Evolutionary conservation across 306 rosid genomes (phyloP).

Genomic region (Dicorynia guianensis): DNA sequence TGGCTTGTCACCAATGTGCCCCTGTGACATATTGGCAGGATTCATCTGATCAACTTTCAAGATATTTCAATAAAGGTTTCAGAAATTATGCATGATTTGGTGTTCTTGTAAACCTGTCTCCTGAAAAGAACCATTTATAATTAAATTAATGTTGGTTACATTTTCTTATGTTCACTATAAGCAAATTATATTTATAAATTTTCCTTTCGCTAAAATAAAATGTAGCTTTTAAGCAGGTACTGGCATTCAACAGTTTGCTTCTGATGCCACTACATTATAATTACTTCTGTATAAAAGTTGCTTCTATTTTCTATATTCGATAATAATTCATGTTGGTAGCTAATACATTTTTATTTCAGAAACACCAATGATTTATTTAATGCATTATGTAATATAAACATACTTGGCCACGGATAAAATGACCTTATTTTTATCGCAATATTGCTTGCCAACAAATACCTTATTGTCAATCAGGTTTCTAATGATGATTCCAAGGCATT

Average conservation of each 20-base stretch:
- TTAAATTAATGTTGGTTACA: neutral
- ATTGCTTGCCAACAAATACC: neutral
- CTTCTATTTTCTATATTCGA: neutral
- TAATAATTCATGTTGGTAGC: neutral
- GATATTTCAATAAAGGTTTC: neutral
- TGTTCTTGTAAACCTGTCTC: neutral
- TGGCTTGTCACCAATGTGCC: conserved; percentile 2
- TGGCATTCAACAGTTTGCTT: too few relatives aligned
- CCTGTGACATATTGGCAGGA: neutral
- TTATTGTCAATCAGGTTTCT: neutral
- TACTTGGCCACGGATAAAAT: neutral
- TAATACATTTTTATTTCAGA: neutral
- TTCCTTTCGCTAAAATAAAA: too few relatives aligned
- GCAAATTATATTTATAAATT: too few relatives aligned
- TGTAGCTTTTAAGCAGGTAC: too few relatives aligned
- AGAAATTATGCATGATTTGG: neutral
- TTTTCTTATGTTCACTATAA: too few relatives aligned
- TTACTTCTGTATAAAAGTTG: too few relatives aligned
- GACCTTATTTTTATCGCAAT: conserved; percentile 15
- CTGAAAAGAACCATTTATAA: neutral
- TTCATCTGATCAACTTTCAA: neutral
- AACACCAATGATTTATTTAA: neutral
- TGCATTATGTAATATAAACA: neutral
- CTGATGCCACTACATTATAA: too few relatives aligned
- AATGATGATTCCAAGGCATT: neutral